Evolutionary conservation across 192 early-diverging fungal genomes (phyloP).

Genomic region (Umbelopsis sp.): DNA sequence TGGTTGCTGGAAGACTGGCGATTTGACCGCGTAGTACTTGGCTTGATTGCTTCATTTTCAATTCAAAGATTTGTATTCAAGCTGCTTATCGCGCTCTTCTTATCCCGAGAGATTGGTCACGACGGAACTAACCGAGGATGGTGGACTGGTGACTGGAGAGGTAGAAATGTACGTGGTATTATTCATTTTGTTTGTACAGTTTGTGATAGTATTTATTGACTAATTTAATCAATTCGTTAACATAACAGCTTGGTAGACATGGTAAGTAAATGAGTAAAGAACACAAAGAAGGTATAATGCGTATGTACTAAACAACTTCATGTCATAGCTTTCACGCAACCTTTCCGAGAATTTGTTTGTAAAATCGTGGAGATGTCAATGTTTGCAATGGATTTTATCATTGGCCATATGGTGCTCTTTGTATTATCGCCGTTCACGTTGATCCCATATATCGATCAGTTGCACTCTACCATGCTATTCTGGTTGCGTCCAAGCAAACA

Average conservation of each 20-base stretch:
- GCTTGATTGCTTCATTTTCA: conserved; percentile 56
- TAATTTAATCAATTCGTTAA: neutral
- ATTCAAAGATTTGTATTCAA: conserved; percentile 65
- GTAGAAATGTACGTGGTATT: conserved; percentile 60
- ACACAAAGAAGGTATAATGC: no score
- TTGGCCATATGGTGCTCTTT: conserved; percentile 72
- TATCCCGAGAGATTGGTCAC: conserved; percentile 69
- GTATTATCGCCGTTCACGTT: conserved; percentile 68
- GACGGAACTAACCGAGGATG: conserved; percentile 71
- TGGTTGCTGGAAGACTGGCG: conserved; percentile 62
- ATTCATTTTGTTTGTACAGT: conserved; percentile 47
- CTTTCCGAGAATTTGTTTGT: conserved; percentile 69
- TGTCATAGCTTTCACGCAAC: conserved; percentile 54
- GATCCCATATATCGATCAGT: conserved; percentile 62
- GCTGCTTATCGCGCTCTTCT: conserved; percentile 56
- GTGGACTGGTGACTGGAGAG: conserved; percentile 72
- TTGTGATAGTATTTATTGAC: conserved; percentile 24
- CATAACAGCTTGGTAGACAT: neutral
- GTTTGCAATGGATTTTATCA: conserved; percentile 68
- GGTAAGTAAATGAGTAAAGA: neutral
- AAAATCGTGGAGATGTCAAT: conserved; percentile 81
- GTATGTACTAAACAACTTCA: neutral
- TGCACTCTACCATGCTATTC: conserved; percentile 70
- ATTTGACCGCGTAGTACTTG: conserved; percentile 54
- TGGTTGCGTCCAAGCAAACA: conserved; percentile 70